Conservation (phyloP, 1,284 basidiomycete species). For the Apiotrichum akiyoshidainum region DNA sequence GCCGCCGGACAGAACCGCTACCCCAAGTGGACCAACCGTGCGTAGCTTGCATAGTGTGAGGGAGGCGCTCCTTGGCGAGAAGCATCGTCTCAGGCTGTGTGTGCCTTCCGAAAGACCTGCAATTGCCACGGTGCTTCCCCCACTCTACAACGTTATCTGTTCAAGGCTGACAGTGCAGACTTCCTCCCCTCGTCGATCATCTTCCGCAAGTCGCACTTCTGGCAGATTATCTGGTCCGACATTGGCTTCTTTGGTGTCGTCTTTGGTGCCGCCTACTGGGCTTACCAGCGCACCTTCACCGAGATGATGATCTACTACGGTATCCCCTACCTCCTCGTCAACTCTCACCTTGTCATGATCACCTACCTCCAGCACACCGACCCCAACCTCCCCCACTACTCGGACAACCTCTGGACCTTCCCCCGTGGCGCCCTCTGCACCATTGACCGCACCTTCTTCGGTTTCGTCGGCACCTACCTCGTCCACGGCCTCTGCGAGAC, state of each 20-base stretch:
- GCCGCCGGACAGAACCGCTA: conserved; percentile 84
- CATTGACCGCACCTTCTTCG: conserved; percentile 82
- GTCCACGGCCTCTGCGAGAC: conserved; percentile 86
- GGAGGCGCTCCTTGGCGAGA: background rate
- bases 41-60: background rate
- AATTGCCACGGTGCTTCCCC: background rate
- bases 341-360: conserved; percentile 82
- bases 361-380: conserved; percentile 73
- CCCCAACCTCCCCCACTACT: conserved; percentile 66
- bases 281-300: conserved; percentile 66
- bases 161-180: conserved; percentile 46
- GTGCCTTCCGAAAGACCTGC: background rate
- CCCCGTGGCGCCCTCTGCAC: conserved; percentile 92
- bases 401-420: conserved; percentile 85
- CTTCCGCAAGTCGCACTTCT: conserved; percentile 77
- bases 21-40: conserved; percentile 71
- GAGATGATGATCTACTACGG: conserved; percentile 79
- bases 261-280: conserved; percentile 59
- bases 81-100: background rate
- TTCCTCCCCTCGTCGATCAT: conserved; percentile 72
- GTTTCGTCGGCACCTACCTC: conserved; percentile 71
- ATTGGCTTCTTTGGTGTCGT: conserved; percentile 76
- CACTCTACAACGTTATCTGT: background rate
- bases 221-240: conserved; percentile 78
- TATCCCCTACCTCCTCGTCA: conserved; percentile 85